Evolutionary conservation across 2,329 filamentous ascomycete species (phyloP).

Genomic region (Pestalotiopsis sp.): DNA sequence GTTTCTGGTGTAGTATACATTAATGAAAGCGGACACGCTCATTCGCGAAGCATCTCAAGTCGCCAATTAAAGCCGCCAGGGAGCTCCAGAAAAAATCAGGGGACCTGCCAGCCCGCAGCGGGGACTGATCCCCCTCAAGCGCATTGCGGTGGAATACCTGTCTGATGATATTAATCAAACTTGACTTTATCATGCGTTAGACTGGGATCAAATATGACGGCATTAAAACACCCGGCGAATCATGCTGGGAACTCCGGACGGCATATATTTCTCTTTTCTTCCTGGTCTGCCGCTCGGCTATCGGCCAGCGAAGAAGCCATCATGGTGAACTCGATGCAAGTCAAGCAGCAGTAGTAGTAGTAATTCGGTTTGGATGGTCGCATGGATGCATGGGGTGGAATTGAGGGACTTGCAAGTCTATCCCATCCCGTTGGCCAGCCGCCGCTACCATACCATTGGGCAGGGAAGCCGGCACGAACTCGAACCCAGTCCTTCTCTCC

Average conservation of each 20-base stretch:
- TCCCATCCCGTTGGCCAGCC: background rate
- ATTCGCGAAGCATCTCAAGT: background rate
- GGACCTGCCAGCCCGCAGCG: slow-evolving; percentile 4
- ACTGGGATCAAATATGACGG: background rate
- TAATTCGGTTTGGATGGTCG: background rate
- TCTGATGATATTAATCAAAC: slow-evolving; percentile 5
- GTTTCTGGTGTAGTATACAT: background rate
- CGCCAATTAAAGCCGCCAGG: background rate
- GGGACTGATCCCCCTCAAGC: background rate
- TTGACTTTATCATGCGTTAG: slow-evolving; percentile 3
- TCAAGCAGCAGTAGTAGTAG: background rate
- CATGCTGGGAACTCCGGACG: background rate
- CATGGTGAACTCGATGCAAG: background rate
- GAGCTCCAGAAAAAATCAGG: slow-evolving; percentile 1
- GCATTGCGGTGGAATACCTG: slow-evolving; percentile 5
- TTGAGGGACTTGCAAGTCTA: background rate
- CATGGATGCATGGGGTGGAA: background rate
- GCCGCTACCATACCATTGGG: background rate
- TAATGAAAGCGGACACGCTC: background rate
- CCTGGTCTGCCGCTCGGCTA: background rate
- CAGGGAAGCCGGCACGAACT: background rate
- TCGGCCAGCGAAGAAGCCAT: background rate
- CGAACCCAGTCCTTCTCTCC: background rate
- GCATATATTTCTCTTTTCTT: background rate
- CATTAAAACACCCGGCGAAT: background rate